These are phyloP conservation scores for Fusarium newnesense DNA, from an alignment of 2,329 filamentous ascomycete species.

Conservation along the genomic window DNA sequence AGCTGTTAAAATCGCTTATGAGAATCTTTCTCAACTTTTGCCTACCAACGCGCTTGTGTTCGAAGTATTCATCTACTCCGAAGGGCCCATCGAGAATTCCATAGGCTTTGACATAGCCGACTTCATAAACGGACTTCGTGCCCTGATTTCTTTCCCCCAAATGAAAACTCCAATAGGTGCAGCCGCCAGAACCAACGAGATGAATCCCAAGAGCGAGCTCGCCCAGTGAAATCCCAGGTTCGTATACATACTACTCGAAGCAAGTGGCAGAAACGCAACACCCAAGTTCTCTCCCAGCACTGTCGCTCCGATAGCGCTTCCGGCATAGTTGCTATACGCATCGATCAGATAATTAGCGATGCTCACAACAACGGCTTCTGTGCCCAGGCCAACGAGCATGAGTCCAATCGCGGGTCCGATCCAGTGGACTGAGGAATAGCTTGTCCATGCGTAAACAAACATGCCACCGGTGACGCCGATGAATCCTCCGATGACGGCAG, in stretches of 20 bases:
- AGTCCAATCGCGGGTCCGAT: constrained; percentile 16
- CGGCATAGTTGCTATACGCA: constrained; percentile 28
- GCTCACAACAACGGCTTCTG: constrained; percentile 22
- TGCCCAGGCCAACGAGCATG: constrained; percentile 22
- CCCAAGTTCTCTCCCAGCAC: constrained; percentile 22
- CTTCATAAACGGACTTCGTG: constrained; percentile 31
- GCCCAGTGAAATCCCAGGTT: constrained; percentile 32
- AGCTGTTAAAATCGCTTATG: background rate
- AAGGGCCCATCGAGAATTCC: background rate
- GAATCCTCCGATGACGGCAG: constrained; percentile 21
- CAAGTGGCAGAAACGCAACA: constrained; percentile 25
- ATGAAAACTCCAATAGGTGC: constrained; percentile 23
- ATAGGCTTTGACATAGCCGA: constrained; percentile 15
- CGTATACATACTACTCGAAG: constrained; percentile 29
- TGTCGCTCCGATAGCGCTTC: constrained; percentile 25
- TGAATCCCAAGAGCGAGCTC: constrained; percentile 17
- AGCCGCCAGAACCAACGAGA: constrained; percentile 20
- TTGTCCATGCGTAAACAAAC: constrained; percentile 32
- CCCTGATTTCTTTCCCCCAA: constrained; percentile 27
- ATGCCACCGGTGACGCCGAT: constrained; percentile 21
- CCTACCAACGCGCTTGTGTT: background rate
- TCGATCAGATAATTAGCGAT: constrained; percentile 31
- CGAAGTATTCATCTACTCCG: background rate
- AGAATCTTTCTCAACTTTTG: background rate
- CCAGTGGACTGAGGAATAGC: constrained; percentile 16